Evolutionary conservation across 441 rosid species (phyloP).

Genomic region (Capsella rubella): DNA sequence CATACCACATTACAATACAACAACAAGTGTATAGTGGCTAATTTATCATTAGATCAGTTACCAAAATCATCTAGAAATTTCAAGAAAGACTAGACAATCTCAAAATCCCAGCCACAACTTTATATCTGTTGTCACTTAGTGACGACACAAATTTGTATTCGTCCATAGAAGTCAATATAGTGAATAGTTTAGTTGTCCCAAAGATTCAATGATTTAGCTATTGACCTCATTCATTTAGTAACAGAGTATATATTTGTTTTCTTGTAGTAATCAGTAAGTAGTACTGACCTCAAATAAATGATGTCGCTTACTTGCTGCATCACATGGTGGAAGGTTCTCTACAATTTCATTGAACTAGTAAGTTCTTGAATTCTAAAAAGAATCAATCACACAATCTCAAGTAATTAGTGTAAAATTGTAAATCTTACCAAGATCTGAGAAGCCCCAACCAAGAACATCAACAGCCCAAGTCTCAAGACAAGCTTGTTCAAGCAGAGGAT

Average conservation of each 20-base stretch:
- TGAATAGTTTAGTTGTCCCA: not conserved
- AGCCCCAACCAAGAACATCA: slow-evolving; percentile 82
- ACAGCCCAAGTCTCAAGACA: slow-evolving; percentile 76
- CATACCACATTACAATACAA: not conserved
- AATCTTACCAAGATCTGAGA: slow-evolving; percentile 65
- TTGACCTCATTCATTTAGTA: not conserved
- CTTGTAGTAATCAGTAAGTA: not conserved
- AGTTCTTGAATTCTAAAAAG: slow-evolving; percentile 6
- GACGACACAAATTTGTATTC: not conserved
- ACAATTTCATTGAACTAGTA: slow-evolving; percentile 1
- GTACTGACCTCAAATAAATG: slow-evolving; percentile 65
- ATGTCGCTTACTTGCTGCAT: slow-evolving; percentile 61
- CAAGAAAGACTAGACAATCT: not conserved
- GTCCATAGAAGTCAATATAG: not conserved
- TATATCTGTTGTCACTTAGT: not conserved
- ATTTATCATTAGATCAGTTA: not conserved
- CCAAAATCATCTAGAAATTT: not conserved
- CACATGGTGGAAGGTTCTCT: slow-evolving; percentile 68
- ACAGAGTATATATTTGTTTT: not conserved
- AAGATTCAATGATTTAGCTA: not conserved
- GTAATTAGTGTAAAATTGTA: slow-evolving; percentile 4
- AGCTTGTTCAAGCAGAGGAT: slow-evolving; percentile 64
- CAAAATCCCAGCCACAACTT: not conserved
- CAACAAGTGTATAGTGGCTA: not conserved
- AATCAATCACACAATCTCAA: not conserved